Percentiles rank a stretch among this genome's conserved stretches.
Conservation (phyloP, 306 rosid species). For the Medicago ruthenica region DNA sequence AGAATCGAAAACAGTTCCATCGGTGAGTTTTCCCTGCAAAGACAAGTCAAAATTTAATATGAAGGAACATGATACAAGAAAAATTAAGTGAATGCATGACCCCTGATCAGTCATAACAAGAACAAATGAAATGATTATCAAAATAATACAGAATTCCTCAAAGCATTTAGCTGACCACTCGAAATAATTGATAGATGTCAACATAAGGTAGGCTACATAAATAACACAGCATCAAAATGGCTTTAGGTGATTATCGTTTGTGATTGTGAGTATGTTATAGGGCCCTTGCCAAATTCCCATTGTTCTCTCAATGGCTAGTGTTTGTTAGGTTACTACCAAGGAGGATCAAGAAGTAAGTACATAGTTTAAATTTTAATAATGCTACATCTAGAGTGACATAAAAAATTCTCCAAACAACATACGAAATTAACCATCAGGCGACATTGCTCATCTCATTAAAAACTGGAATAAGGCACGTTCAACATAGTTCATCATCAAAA, state of each 20-base stretch:
- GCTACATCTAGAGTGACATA: too few species aligned
- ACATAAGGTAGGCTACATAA: conserved; percentile 17
- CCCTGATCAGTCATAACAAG: conserved; percentile 14
- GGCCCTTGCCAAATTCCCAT: neutral
- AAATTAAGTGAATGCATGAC: conserved; percentile 26
- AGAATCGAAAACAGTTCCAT: conserved; percentile 97
- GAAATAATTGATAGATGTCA: neutral
- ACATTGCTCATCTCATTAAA: too few species aligned
- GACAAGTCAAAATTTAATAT: conserved; percentile 29
- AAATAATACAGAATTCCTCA: conserved; percentile 8
- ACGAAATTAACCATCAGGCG: too few species aligned
- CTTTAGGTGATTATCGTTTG: neutral
- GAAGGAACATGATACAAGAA: conserved; percentile 5
- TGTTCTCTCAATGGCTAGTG: too few species aligned
- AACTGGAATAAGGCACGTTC: too few species aligned
- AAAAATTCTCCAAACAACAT: too few species aligned
- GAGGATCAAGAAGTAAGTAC: too few species aligned
- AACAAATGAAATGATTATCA: conserved; percentile 23
- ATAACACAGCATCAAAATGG: conserved; percentile 2
- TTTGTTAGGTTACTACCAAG: too few species aligned
- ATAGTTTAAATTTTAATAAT: too few species aligned
- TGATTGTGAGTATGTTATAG: neutral
- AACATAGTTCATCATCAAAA: too few species aligned
- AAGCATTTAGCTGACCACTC: neutral
- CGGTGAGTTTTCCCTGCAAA: conserved; percentile 93